Evolutionary conservation across 1,139 yeast species (phyloP), one percentile per base, ranked within the genome.

Genomic region (Sugiyamaella japonica): DNA sequence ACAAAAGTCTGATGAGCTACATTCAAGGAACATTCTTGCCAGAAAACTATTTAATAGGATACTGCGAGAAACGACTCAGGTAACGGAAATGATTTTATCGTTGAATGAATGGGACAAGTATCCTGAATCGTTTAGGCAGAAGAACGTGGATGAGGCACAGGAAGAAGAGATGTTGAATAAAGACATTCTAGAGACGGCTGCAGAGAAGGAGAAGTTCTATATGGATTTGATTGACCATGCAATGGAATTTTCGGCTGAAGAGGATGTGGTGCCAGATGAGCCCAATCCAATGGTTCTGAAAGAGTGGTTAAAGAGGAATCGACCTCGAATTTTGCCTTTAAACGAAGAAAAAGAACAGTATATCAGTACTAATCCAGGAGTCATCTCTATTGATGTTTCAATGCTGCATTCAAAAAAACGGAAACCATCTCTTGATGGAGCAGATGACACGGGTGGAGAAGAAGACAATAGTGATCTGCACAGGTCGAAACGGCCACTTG

Each of bases 251-350:
- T 55, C 65, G 7, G 53, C 60, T 7, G 69, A 66, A 46, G 68
- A 66, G 44, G 61, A 58, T 12, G 53, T 54, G 2, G 60, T 56
- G 28, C 60, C 61, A 2, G 45, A 53, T 9, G 54, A 57, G 17
- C 58, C 61, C 13, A 65, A 66, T 54, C 68, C 68, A 7, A 64
- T 65, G 63, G 56, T 60, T 15, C 52, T 65, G 25, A 44, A 59
- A 10, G 66, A 65, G 36, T 66, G 69, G 69, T 58, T 65, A 39
- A 62, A 65, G 39, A 53, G 68, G 20, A 63, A 64, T 50, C 66
- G 61, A 43, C 65, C 68, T 3, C 53, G 56, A n/a, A 60, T 64
- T 4, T 16, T 45, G n/a, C 13, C 48, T 16, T 20, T 32, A 12
- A 48, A 12, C 12, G 51, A 40, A 8, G 45, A 20, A 15, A 38